These are phyloP conservation scores for Diaporthe citri DNA, from an alignment of 2,329 filamentous ascomycete genomes.

Conservation along the genomic window DNA sequence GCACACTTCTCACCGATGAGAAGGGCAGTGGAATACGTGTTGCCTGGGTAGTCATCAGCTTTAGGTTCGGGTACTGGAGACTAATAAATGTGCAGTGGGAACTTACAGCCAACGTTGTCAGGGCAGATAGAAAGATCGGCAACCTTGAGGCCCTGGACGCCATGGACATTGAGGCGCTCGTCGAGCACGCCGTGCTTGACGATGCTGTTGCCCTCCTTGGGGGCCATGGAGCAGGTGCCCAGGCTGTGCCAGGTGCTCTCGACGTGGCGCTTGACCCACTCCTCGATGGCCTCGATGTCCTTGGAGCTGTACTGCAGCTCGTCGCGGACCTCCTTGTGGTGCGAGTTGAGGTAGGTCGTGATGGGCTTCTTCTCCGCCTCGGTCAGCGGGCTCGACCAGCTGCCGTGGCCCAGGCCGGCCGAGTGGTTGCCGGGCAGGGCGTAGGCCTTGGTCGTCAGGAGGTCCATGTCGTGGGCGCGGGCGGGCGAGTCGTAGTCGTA, in stretches of 20 bases:
- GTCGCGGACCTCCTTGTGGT: conserved; percentile 69
- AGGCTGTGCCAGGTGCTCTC: conserved; percentile 81
- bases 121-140: conserved; percentile 82
- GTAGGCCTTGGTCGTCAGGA: conserved; percentile 81
- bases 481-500: conserved; percentile 79
- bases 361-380: conserved; percentile 64
- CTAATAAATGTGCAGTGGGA: conserved; percentile 44
- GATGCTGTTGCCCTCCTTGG: conserved; percentile 80
- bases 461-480: conserved; percentile 78
- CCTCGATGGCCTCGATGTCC: conserved; percentile 70
- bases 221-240: conserved; percentile 82
- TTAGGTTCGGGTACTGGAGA: not conserved
- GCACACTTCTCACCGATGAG: conserved; percentile 83
- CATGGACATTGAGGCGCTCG: conserved; percentile 82
- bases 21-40: conserved; percentile 73
- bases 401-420: conserved; percentile 79
- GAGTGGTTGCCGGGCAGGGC: conserved; percentile 79
- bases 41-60: not conserved
- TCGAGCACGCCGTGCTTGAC: conserved; percentile 85
- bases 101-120: conserved; percentile 80
- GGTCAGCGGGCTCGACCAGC: conserved; percentile 73
- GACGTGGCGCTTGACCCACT: conserved; percentile 76
- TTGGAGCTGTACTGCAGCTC: conserved; percentile 75
- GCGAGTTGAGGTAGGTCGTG: conserved; percentile 69
- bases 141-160: conserved; percentile 82